phyloP scores from a whole-genome alignment of 2,329 filamentous ascomycete genomes.

The Aspergillus ochraceus region DNA sequence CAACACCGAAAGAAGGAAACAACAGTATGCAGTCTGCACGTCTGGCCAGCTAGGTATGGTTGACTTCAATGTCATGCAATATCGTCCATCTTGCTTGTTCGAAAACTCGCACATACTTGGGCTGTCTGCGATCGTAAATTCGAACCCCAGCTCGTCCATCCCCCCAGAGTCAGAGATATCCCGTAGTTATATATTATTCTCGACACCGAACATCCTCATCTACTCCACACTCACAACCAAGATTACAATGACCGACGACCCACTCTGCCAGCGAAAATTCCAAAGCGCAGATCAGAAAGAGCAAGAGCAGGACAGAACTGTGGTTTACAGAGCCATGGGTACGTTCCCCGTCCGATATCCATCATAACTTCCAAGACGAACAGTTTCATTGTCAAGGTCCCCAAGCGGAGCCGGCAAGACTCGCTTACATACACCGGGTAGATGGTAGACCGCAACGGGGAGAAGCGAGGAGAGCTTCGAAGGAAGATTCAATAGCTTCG shows the following conservation, averaged over 20 bases:
- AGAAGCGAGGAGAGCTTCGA: constrained; percentile 9
- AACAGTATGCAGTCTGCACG: no score
- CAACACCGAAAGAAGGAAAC: no score
- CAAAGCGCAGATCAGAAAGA: neutral
- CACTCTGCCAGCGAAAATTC: neutral
- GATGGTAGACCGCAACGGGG: neutral
- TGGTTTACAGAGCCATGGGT: neutral
- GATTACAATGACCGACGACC: neutral
- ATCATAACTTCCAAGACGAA: neutral
- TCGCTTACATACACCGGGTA: neutral
- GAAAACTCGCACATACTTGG: no score
- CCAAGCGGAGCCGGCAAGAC: neutral
- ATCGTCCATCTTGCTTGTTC: no score
- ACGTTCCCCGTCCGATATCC: no score
- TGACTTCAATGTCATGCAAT: no score
- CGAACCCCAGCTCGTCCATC: no score
- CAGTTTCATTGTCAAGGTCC: neutral
- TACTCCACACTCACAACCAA: neutral
- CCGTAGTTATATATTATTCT: no score
- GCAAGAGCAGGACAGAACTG: neutral
- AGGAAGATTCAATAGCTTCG: constrained; percentile 14
- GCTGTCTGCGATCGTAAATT: no score
- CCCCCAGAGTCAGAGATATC: no score
- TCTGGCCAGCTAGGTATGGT: no score
- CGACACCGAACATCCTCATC: no score